phyloP scores from a whole-genome alignment of 805 yeast species.

The Candida coquimbonensis region DNA sequence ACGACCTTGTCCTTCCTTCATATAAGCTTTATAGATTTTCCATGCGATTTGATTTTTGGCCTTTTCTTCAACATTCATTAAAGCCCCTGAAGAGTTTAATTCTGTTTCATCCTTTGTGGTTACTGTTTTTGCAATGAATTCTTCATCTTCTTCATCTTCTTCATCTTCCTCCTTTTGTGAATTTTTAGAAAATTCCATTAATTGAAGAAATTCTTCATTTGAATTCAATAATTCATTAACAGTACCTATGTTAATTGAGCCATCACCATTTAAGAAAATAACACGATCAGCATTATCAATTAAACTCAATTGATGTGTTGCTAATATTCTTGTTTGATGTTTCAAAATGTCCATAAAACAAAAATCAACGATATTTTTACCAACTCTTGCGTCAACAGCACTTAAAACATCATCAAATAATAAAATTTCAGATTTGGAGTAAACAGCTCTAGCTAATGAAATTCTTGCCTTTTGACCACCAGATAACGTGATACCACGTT shows the following conservation, averaged over 20 bases:
- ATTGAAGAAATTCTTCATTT: constrained; percentile 38
- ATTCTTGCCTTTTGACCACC: constrained; percentile 80
- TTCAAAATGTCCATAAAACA: constrained; percentile 50
- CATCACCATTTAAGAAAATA: constrained; percentile 56
- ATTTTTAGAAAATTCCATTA: constrained; percentile 38
- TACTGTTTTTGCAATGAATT: constrained; percentile 13
- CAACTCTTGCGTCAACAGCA: constrained; percentile 77
- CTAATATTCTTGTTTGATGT: constrained; percentile 55
- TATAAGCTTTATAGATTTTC: constrained; percentile 43
- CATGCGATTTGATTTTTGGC: constrained; percentile 49
- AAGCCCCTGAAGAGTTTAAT: constrained; percentile 26
- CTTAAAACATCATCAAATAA: constrained; percentile 65
- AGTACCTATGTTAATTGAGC: constrained; percentile 51
- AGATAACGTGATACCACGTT: constrained; percentile 66
- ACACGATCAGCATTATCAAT: constrained; percentile 57
- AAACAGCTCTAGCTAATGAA: constrained; percentile 64
- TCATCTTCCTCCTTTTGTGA: constrained; percentile 21
- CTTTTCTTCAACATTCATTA: constrained; percentile 45
- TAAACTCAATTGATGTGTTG: constrained; percentile 70
- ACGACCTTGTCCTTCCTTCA: constrained; percentile 49
- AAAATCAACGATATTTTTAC: constrained; percentile 55
- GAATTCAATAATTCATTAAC: constrained; percentile 37
- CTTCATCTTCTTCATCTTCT: constrained; percentile 14
- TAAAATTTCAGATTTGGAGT: constrained; percentile 53
- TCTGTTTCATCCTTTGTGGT: constrained; percentile 10